Conservation (phyloP, 2,329 filamentous ascomycete genomes). For the Lojkania enalia region DNA sequence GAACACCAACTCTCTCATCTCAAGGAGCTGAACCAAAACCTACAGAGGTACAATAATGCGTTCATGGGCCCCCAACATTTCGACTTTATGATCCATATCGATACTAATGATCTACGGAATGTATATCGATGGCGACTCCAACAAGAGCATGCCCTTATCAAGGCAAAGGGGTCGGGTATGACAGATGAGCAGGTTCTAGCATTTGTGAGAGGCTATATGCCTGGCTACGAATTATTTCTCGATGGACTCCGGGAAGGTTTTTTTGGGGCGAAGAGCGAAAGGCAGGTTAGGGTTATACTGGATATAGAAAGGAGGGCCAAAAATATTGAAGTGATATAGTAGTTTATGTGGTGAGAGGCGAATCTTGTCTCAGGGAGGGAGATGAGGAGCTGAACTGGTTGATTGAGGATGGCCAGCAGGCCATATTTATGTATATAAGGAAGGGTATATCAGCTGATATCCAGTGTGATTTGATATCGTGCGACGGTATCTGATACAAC, state of each 20-base stretch:
- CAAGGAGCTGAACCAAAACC: conserved; percentile 60
- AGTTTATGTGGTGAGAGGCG: too few relatives aligned
- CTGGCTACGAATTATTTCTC: conserved; percentile 61
- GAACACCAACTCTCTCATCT: conserved; percentile 61
- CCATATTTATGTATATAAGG: too few relatives aligned
- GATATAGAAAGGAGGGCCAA: conserved; percentile 51
- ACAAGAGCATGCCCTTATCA: conserved; percentile 74
- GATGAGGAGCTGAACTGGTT: too few relatives aligned
- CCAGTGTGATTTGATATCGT: too few relatives aligned
- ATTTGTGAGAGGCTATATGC: conserved; percentile 69
- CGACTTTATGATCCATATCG: conserved; percentile 67
- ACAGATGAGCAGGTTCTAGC: conserved; percentile 74
- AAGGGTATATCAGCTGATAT: too few relatives aligned
- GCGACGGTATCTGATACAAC: too few relatives aligned
- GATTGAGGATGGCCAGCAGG: too few relatives aligned
- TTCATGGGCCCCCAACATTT: conserved; percentile 50
- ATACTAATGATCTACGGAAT: conserved; percentile 71
- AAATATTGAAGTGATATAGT: conserved; percentile 39
- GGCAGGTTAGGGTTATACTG: conserved; percentile 56
- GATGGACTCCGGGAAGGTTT: conserved; percentile 54
- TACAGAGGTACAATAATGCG: conserved; percentile 56
- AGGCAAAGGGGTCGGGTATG: conserved; percentile 74
- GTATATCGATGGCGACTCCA: conserved; percentile 85
- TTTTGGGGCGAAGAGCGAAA: conserved; percentile 48
- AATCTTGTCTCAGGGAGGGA: too few relatives aligned